phyloP scores from a whole-genome alignment of 2,329 filamentous ascomycete species.

The Claviceps pusilla region DNA sequence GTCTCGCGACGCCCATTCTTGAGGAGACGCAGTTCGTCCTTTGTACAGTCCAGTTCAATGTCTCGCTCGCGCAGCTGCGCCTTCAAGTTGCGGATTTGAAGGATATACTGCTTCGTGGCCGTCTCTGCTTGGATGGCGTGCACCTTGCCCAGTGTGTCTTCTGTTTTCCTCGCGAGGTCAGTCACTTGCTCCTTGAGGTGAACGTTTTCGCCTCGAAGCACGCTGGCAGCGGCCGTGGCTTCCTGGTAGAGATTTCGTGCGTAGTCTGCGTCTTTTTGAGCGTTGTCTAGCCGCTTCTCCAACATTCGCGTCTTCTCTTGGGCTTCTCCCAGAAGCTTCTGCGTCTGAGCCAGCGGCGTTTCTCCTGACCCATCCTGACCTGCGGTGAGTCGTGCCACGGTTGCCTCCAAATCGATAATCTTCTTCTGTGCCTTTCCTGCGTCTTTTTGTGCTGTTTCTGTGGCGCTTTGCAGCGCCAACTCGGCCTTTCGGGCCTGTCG shows the following conservation, averaged over 20 bases:
- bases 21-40: slow-evolving; percentile 32
- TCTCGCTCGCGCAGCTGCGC: slow-evolving; percentile 34
- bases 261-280: slow-evolving; percentile 40
- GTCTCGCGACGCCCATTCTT: slow-evolving; percentile 40
- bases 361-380: slow-evolving; percentile 11
- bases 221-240: slow-evolving; percentile 32
- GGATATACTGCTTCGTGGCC: slow-evolving; percentile 20
- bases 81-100: slow-evolving; percentile 27
- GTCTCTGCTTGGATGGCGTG: slow-evolving; percentile 29
- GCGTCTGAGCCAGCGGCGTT: slow-evolving; percentile 13
- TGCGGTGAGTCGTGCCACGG: slow-evolving; percentile 15
- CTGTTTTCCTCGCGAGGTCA: slow-evolving; percentile 26
- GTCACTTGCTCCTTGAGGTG: slow-evolving; percentile 27
- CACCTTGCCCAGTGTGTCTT: slow-evolving; percentile 30
- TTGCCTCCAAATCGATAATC: slow-evolving; percentile 22
- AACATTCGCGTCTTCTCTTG: slow-evolving; percentile 24
- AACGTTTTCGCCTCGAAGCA: slow-evolving; percentile 30
- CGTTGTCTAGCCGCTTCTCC: slow-evolving; percentile 24
- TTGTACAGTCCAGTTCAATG: slow-evolving; percentile 30
- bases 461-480: slow-evolving; percentile 14
- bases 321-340: slow-evolving; percentile 22
- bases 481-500: slow-evolving; percentile 28
- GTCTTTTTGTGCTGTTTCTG: slow-evolving; percentile 16
- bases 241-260: slow-evolving; percentile 43
- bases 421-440: slow-evolving; percentile 23